Conservation (phyloP, 768 basidiomycete genomes). For the Termitomyces sp. region DNA sequence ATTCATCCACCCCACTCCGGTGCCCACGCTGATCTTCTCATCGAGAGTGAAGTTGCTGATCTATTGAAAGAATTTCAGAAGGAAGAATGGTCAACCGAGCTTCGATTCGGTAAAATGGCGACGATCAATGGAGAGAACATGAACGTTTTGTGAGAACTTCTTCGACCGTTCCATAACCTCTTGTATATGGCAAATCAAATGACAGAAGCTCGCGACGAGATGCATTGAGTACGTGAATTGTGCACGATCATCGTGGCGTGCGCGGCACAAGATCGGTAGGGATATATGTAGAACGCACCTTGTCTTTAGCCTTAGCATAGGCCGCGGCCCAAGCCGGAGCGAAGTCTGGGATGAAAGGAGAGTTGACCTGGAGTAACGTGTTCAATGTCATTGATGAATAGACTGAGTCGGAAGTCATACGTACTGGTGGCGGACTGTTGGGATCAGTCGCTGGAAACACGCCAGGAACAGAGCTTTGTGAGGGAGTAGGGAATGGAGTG, state of each 20-base stretch:
- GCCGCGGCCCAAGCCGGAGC: conserved; percentile 59
- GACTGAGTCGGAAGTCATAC: conserved; percentile 12
- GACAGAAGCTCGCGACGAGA: neutral
- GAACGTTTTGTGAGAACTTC: neutral
- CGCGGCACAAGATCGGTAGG: neutral
- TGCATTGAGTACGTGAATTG: neutral
- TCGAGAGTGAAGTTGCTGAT: conserved; percentile 52
- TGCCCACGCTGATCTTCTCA: conserved; percentile 63
- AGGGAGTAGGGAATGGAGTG: conserved; percentile 61
- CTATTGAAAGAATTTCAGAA: conserved; percentile 25
- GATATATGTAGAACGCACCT: conserved; percentile 35
- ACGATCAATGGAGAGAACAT: neutral
- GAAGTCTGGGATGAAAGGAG: conserved; percentile 43
- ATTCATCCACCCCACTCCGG: conserved; percentile 64
- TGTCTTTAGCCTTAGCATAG: conserved; percentile 53
- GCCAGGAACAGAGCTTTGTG: conserved; percentile 49
- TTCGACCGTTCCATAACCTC: neutral
- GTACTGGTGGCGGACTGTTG: conserved; percentile 52
- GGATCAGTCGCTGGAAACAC: conserved; percentile 58
- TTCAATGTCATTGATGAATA: neutral
- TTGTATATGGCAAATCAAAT: neutral
- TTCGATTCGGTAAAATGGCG: neutral
- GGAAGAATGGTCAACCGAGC: neutral
- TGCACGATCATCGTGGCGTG: too few species aligned
- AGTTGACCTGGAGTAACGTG: conserved; percentile 27